Base-by-base conservation (phyloP, 306 rosid species). In the Cicer arietinum region DNA sequence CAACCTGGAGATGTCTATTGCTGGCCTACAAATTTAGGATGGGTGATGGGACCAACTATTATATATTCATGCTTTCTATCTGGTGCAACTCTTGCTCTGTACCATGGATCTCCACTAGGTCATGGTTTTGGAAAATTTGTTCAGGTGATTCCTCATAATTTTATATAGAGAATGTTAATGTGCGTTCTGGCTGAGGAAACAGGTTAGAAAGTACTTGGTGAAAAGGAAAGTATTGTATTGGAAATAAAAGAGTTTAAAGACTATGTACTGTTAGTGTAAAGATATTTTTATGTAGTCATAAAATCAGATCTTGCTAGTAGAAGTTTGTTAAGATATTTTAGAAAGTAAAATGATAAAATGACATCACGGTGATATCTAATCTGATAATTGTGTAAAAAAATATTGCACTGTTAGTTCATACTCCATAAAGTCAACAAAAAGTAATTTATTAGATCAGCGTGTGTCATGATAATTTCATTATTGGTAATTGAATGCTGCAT, bases 91-190 rank as follows among this genome's bases (percentile, higher is more conserved):
- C 93, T 94, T 78, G 99, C 97, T 57, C 82, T 94, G 6, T 94
- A 86, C 83, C 99, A 94, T 84, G 97, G 99, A 80, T 94, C 99
- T 84, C 99, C 96, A 44, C 90, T 94, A 9, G 89, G 90, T 84
- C 81, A 17, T 74, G 96, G 92, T 71, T 94, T 94, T 47, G 93
- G 99, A 78, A 94, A 92, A 73, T 94, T 94, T 79, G 92, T 90
- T 79, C 96, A 90, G 92, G 98, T 91, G 79, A 82, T 68, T 79
- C 64, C 71, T 77, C 70, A 64, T 67, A 62, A 41, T 59, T 59
- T 54, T 54, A 54, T 54, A 54, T 18, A 2, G 11, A 54, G 6
- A 60, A 37, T 12, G 67, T 37, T n/a, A 60, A 35, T 8, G 45
- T 37, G 44, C 7, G 44, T 60, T 35, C 11, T 3, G 67, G 45